Evolutionary conservation across 805 yeast genomes (phyloP).

Genomic region (Saccharomycopsis fibuligera): DNA sequence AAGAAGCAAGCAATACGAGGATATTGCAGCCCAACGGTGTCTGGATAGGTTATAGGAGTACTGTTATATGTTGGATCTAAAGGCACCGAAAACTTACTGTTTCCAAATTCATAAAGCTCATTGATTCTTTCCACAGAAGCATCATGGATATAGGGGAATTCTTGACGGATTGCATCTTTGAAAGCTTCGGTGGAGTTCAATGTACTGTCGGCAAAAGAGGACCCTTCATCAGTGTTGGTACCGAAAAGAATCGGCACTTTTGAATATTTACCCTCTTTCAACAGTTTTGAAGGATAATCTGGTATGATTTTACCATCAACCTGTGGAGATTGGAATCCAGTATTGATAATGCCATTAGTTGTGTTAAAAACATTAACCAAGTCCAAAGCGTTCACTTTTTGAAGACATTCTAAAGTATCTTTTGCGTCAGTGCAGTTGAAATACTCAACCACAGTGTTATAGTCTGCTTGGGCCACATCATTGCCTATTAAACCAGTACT

Average conservation of each 20-base stretch:
- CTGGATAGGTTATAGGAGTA: neutral
- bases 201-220: neutral
- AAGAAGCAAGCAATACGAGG: neutral
- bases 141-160: neutral
- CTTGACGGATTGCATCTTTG: neutral
- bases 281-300: neutral
- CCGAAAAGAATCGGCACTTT: neutral
- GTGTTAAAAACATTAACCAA: neutral
- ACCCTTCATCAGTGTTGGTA: neutral
- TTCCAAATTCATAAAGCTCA: neutral
- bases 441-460: neutral
- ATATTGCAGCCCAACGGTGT: neutral
- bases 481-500: neutral
- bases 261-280: neutral
- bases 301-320: neutral
- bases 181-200: neutral
- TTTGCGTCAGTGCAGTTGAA: neutral
- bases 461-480: neutral
- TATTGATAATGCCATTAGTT: neutral
- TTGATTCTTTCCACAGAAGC: neutral
- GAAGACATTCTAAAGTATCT: neutral
- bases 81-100: neutral
- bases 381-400: neutral
- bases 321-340: neutral
- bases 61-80: neutral